These are phyloP conservation scores for Chlorencoelia australis DNA, from an alignment of 2,329 filamentous ascomycete genomes.

Conservation along the genomic window DNA sequence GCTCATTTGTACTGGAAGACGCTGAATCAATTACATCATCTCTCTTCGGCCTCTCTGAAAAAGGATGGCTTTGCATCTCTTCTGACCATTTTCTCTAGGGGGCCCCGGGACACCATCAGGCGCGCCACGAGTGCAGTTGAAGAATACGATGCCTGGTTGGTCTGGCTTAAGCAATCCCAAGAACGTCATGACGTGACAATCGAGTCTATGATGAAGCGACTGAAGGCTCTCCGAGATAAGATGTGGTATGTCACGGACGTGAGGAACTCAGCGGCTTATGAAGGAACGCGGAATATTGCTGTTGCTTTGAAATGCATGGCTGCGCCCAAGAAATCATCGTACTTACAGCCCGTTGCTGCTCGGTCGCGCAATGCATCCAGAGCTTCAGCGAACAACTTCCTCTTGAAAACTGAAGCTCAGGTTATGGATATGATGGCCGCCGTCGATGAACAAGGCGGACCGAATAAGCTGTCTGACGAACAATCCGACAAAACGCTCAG, in stretches of 20 bases:
- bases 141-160: slow-evolving; percentile 71
- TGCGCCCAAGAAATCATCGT: slow-evolving; percentile 38
- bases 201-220: slow-evolving; percentile 62
- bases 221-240: slow-evolving; percentile 77
- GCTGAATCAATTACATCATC: slow-evolving; percentile 58
- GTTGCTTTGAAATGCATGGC: slow-evolving; percentile 88
- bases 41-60: slow-evolving; percentile 50
- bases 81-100: slow-evolving; percentile 63
- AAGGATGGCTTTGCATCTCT: slow-evolving; percentile 61
- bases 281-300: slow-evolving; percentile 77
- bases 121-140: slow-evolving; percentile 63
- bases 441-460: slow-evolving; percentile 71
- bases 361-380: slow-evolving; percentile 29
- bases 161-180: slow-evolving; percentile 75
- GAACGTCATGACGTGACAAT: slow-evolving; percentile 66
- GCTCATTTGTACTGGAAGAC: slow-evolving; percentile 82
- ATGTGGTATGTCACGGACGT: slow-evolving; percentile 99
- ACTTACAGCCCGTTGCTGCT: slow-evolving; percentile 24
- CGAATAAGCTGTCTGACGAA: slow-evolving; percentile 92
- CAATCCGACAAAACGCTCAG: slow-evolving; percentile 75
- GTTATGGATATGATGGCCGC: slow-evolving; percentile 82
- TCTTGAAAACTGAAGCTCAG: slow-evolving; percentile 74
- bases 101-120: slow-evolving; percentile 58
- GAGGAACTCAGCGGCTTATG: slow-evolving; percentile 78
- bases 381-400: slow-evolving; percentile 37